Base-by-base conservation (phyloP, 768 basidiomycete species). In the Cystofilobasidium capitatum region DNA sequence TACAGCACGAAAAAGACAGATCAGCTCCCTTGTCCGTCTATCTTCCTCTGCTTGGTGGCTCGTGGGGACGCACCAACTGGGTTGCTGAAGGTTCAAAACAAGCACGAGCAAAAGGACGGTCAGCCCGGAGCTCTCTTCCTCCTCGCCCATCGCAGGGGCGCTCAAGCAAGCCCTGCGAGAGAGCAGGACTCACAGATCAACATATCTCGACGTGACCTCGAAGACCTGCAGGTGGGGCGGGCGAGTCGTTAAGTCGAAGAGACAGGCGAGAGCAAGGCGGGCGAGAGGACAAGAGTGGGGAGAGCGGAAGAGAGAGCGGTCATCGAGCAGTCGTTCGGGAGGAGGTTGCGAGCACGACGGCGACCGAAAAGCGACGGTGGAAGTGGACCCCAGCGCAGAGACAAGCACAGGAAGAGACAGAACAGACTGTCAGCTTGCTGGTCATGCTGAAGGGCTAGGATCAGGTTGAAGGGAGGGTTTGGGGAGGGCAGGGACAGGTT, bases 181-280 rank as follows among this genome's bases (percentile, higher is more conserved):
- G 8, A 8, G 29, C 7, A 33, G 17, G 1, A 68, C 66, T 39
- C 57, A 68, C 14, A 99, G 86, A 81, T 99, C 96, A 77, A 96
- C 88, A 88, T 99, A 99, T 74, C 96, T 85, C 66, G 92, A 97
- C 29, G 93, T 96, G 67, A 97, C 93, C 88, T 96, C 76, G 47
- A 74, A 77, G 39, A 76, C 75, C 75, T 77, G 66, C 37, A 17
- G 33, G 45, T 35, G 31, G 12, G 44, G 22, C 13, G 26, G 14
- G 31, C 26, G 31, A 16, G 8, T n/a, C 6, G 44, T 16, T 20
- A n/a, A n/a, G 4, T 45, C 24, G 44, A 45, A 45, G 17, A n/a
- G 44, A 45, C 24, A 16, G 44, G 17, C 17, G 44, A n/a, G 44
- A 24, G 45, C 20, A 22, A 6, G 9, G 17, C 45, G 45, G 22